Percentiles rank a stretch among this genome's conserved stretches.
These are phyloP conservation scores for Glycine latifolia DNA, from an alignment of 306 rosid species.

Conservation along the genomic window DNA sequence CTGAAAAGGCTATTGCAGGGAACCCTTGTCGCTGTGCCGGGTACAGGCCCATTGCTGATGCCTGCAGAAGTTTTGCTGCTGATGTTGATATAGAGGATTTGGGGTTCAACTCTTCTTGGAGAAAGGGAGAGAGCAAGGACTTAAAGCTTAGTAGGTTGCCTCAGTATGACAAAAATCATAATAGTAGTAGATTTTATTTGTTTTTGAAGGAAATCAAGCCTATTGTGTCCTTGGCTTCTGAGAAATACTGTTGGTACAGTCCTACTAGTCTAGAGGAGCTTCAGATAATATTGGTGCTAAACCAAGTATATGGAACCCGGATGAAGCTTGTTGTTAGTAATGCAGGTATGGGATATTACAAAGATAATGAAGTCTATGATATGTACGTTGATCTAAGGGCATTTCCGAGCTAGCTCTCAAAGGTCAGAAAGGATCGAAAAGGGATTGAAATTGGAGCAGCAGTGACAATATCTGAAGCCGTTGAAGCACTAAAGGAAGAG, in stretches of 20 bases:
- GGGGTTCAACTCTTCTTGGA: slow-evolving; percentile 86
- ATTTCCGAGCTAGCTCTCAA: slow-evolving; percentile 69
- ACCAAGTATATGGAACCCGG: slow-evolving; percentile 37
- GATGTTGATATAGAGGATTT: slow-evolving; percentile 93
- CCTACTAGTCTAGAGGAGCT: slow-evolving; percentile 68
- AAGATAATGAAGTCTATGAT: slow-evolving; percentile 62
- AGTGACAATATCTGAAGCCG: slow-evolving; percentile 70
- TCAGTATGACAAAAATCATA: slow-evolving; percentile 45
- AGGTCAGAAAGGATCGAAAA: slow-evolving; percentile 56
- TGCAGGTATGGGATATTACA: slow-evolving; percentile 82
- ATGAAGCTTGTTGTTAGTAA: slow-evolving; percentile 74
- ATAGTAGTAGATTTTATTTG: slow-evolving; percentile 60
- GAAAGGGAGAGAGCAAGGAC: slow-evolving; percentile 64
- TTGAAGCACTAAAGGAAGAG: slow-evolving; percentile 60
- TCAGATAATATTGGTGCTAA: slow-evolving; percentile 48
- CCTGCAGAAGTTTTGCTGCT: slow-evolving; percentile 87
- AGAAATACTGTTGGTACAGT: slow-evolving; percentile 61
- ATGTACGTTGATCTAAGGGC: slow-evolving; percentile 64
- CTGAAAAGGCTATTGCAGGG: slow-evolving; percentile 83
- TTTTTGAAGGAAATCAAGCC: slow-evolving; percentile 65
- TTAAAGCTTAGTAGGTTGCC: slow-evolving; percentile 60
- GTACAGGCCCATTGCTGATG: slow-evolving; percentile 90
- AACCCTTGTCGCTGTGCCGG: slow-evolving; percentile 98
- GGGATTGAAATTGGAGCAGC: slow-evolving; percentile 83
- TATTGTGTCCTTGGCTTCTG: slow-evolving; percentile 51